Evolutionary conservation across 805 yeast species (phyloP).

Genomic region (Alloascoidea hylecoeti): DNA sequence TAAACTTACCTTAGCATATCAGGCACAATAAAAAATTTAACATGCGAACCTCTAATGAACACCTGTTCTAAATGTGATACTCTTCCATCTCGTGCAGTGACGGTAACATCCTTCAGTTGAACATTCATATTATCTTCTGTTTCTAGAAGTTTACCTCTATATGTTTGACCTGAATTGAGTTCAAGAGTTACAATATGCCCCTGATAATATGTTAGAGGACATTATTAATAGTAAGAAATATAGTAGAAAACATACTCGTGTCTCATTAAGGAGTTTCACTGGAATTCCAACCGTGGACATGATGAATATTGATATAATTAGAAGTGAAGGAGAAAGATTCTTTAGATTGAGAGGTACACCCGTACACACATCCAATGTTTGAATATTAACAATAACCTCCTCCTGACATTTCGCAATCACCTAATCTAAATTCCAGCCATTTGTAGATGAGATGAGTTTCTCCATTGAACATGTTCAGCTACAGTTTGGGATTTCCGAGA

Average conservation of each 20-base stretch:
- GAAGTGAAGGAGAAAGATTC: too few relatives aligned
- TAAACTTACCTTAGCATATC: constrained; percentile 47
- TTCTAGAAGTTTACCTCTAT: constrained; percentile 76
- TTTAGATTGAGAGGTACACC: too few relatives aligned
- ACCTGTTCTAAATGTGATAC: constrained; percentile 71
- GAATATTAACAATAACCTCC: too few relatives aligned
- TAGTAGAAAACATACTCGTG: constrained; percentile 29
- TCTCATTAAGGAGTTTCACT: constrained; percentile 73
- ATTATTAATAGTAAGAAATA: background rate
- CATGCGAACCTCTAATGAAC: constrained; percentile 83
- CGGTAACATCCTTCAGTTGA: constrained; percentile 67
- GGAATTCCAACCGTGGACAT: constrained; percentile 70
- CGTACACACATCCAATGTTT: too few relatives aligned
- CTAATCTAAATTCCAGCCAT: too few relatives aligned
- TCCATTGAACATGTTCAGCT: constrained; percentile 31
- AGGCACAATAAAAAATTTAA: constrained; percentile 75
- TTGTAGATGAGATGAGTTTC: too few relatives aligned
- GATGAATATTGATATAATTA: constrained; percentile 4
- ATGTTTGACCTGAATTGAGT: constrained; percentile 71
- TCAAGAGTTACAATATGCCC: constrained; percentile 83
- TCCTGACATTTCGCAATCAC: too few relatives aligned
- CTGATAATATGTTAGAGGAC: constrained; percentile 16
- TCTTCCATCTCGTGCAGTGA: constrained; percentile 64
- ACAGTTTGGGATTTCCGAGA: constrained; percentile 29
- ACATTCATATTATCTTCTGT: constrained; percentile 91